Base-by-base conservation (phyloP, 169 alveolate species). In the Plasmodium billcollinsi region DNA sequence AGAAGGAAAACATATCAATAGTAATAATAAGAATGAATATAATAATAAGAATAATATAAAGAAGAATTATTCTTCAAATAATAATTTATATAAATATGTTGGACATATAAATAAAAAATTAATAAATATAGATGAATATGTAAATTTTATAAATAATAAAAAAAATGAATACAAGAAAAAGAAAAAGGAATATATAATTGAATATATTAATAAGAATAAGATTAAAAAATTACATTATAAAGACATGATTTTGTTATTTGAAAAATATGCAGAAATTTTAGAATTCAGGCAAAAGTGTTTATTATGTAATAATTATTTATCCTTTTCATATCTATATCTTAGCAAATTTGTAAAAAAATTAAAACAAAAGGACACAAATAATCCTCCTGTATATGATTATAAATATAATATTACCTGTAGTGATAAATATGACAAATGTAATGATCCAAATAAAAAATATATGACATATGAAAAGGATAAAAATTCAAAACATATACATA, bases 111-210 rank as follows among this genome's bases (percentile, higher is more conserved):
- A 20, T 5, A 78, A 49, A 39, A 67, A 33, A n/a, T 49, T 59
- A 52, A 62, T 74, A 62, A 78, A 66, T 67, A 67, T 83, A 70
- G 74, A 83, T 18, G 91, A 52, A 39, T 83, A 83, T 83, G 73
- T 59, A 56, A 58, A 63, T 83, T 83, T 83, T 62, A 66, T 83
- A 56, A 83, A 15, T 21, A 67, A 67, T 43, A 83, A 83, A 83
- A 83, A 70, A 39, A 71, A 69, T 70, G 85, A 83, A 83, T 83
- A 83, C 66, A 71, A 67, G 47, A 71, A 83, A 70, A 83, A 83
- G 72, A 83, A 59, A 20, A 83, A 83, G 74, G 91, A 83, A 58
- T 83, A 83, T 29, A 49, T 58, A 63, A 83, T 83, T 70, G 85
- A 83, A 59, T 83, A 83, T 50, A 83, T 83, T 62, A 83, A 83